Base-by-base conservation (phyloP, 2,329 filamentous ascomycete species). In the Trichophyton simii region DNA sequence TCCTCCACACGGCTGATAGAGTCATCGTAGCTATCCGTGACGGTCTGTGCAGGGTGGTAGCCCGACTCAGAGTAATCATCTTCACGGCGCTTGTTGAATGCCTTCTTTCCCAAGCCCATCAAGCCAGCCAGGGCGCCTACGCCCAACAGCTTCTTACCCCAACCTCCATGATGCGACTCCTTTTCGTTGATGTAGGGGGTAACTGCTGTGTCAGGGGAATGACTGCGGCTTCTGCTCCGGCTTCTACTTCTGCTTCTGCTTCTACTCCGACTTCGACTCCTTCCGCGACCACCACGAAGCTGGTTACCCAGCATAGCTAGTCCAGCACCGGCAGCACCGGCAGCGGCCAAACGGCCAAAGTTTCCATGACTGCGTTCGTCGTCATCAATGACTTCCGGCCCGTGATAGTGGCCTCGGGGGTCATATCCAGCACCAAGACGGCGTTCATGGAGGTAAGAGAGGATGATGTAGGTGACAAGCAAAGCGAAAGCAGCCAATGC, bases 401-500 rank as follows among this genome's bases (percentile, higher is more conserved):
- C 76, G 1, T 74, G 75, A 34, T 76, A 73, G 41, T 84, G 85
- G 58, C 85, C 82, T 41, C 82, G 83, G 25, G 48, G 77, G 66
- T 82, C 76, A 67, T 83, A 82, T 50, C 83, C 78, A 66, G 81
- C 80, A 63, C 73, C 76, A 75, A 69, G 77, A 69, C 71, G 80
- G 67, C 69, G 82, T 74, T 75, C 84, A 73, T 76, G 86, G 72
- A 83, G 79, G 73, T 88, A 95, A 65, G 87, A 87, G 38, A 96
- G 78, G 61, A 92, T 78, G 68, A 97, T 95, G 73, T 91, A 96
- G 13, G 84, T 65, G 1, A 91, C 68, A 15, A 96, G 67, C 38
- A 96, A 76, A 18, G 88, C 79, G 31, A 84, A 83, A 72, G 87
- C 87, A 79, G 87, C 92, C 0, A 97, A 65, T 0, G 91, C 82